Evolutionary conservation across 139 green algal species (phyloP).

Genomic region (Chlorella sp.): DNA sequence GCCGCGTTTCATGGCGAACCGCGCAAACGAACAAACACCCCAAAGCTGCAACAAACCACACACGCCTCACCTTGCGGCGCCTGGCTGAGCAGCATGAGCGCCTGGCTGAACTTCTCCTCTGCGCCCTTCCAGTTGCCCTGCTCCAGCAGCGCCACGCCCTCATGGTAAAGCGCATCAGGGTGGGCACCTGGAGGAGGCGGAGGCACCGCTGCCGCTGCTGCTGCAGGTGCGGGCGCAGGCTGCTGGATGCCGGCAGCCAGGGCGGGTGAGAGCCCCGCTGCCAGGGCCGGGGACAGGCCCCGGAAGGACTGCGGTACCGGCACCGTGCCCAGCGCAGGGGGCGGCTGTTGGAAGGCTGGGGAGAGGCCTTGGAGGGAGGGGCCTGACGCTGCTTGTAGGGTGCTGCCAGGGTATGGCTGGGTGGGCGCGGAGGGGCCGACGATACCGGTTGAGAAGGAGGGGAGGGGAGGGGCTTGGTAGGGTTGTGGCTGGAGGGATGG

Average conservation of each 20-base stretch:
- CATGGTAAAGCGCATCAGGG: not conserved
- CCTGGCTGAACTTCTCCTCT: conserved; percentile 11
- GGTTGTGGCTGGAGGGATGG: not conserved
- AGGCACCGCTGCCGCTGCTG: conserved; percentile 4
- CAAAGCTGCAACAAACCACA: not conserved
- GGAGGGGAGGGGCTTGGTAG: not conserved
- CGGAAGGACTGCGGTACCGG: not conserved
- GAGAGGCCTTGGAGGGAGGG: conserved; percentile 1
- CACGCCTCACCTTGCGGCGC: not conserved
- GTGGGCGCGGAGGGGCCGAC: not conserved
- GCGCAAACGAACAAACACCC: not conserved
- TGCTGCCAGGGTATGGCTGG: not conserved
- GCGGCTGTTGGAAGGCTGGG: not conserved
- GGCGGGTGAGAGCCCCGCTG: conserved; percentile 1
- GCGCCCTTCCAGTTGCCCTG: conserved; percentile 16
- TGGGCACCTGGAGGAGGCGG: not conserved
- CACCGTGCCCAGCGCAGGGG: not conserved
- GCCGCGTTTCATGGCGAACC: not conserved
- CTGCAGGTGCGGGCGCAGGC: not conserved
- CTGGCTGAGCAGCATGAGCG: conserved; percentile 11
- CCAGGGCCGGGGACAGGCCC: not conserved
- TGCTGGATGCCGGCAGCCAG: not conserved
- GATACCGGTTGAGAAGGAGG: not conserved
- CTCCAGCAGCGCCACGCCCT: conserved; percentile 20
- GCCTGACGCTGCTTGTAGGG: too few relatives aligned